phyloP scores from a whole-genome alignment of 2,329 filamentous ascomycete genomes.

The Rutstroemia sp. region DNA sequence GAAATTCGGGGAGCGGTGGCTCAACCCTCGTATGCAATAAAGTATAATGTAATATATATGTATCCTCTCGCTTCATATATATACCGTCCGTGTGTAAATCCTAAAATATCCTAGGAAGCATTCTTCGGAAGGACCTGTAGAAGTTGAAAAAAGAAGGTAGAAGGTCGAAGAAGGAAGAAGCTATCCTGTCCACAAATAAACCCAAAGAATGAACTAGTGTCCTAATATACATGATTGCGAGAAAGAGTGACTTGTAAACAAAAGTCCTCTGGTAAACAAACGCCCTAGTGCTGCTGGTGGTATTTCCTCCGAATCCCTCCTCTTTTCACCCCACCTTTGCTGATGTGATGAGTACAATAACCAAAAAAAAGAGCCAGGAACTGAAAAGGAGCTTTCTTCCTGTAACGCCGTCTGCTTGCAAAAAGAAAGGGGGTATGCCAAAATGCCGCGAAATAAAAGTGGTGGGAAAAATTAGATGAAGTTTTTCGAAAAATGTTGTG shows the following conservation, averaged over 20 bases:
- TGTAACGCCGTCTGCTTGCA: background rate
- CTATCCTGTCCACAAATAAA: background rate
- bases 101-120: background rate
- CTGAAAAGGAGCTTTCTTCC: background rate
- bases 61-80: background rate
- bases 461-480: background rate
- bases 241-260: background rate
- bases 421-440: background rate
- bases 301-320: background rate
- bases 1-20: background rate
- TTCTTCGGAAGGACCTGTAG: background rate
- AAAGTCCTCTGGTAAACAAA: background rate
- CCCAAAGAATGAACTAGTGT: background rate
- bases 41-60: background rate
- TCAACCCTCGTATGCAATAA: background rate
- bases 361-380: background rate
- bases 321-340: background rate
- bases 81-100: background rate
- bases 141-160: background rate
- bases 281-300: background rate
- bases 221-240: background rate
- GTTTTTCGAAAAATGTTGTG: background rate
- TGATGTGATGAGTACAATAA: background rate
- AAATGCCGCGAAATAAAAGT: background rate
- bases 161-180: background rate